Conservation (phyloP, 2,329 filamentous ascomycete genomes). For the Exophiala spinifera region DNA sequence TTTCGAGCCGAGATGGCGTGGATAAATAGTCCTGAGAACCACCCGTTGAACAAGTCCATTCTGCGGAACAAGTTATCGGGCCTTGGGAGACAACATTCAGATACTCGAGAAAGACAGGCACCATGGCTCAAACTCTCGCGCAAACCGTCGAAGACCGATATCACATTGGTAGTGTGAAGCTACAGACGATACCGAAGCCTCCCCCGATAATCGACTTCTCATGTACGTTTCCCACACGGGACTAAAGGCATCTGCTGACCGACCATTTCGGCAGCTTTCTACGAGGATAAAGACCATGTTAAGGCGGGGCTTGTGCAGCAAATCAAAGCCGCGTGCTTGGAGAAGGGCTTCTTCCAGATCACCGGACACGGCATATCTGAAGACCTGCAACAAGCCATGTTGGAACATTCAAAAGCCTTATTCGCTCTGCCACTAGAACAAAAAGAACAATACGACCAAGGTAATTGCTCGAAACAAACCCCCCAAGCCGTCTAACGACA, state of each 20-base stretch:
- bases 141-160: no score
- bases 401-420: slow-evolving; percentile 45
- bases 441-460: slow-evolving; percentile 29
- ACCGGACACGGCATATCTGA: slow-evolving; percentile 46
- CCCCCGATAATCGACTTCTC: background rate
- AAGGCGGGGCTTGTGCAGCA: slow-evolving; percentile 30
- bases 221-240: background rate
- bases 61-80: no score
- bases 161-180: no score
- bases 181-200: background rate
- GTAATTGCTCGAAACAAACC: no score
- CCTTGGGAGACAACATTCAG: no score
- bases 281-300: background rate
- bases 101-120: background rate
- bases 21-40: no score
- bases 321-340: slow-evolving; percentile 43
- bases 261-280: slow-evolving; percentile 2
- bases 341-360: slow-evolving; percentile 55
- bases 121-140: no score
- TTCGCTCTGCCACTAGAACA: slow-evolving; percentile 42
- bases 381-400: slow-evolving; percentile 40
- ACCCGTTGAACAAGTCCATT: no score
- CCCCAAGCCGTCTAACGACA: no score
- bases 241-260: background rate
- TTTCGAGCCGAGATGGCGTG: no score